Base-by-base conservation (phyloP, 805 yeast species). In the Wickerhamia fluorescens region DNA sequence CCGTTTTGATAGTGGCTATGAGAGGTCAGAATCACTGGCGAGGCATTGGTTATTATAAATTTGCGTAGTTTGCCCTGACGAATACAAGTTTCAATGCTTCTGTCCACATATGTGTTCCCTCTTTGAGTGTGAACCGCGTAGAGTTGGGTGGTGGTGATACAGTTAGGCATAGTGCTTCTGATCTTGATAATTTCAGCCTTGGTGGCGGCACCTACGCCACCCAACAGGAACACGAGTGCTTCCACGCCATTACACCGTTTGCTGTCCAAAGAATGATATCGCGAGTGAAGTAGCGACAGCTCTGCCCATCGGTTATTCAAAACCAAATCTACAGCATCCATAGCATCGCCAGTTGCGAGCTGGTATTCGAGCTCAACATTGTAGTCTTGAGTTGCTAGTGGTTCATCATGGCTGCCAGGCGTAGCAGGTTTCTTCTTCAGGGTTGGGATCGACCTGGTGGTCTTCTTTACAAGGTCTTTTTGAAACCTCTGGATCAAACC, bases 81-180 rank as follows among this genome's bases (percentile, higher is more conserved):
- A 1, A 59, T 51, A 21, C 61, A 38, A 9, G 51, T 34, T 30
- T 65, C 69, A 2, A 73, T 44, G 25, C 52, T 53, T 21, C 56
- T 56, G 39, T 75, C 81, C 2, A 73, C 73, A 44, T 56, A 61
- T 0, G 79, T 71, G 36, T 58, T 47, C 1, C 74, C 72, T 23
- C 59, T 52, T 14, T 55, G 47, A 9, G 59, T 59, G 30, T 61
- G 67, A 7, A 73, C 39, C 1, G 78, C 53, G 39, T 74, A 74
- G 4, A 75, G 38, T 35, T 73, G 79, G 18, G 61, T 60, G 8
- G 60, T 35, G 1, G 72, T 56, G 6, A 70, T 49, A 7, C 63
- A 61, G 10, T 37, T 48, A 0, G 75, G 73, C 2, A 64, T 38
- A 14, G 53, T 56, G 21, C 30, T 33, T 19, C 70, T 40, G 38